Base-by-base conservation (phyloP, 2,329 filamentous ascomycete species). In the Pseudopithomyces maydicus region DNA sequence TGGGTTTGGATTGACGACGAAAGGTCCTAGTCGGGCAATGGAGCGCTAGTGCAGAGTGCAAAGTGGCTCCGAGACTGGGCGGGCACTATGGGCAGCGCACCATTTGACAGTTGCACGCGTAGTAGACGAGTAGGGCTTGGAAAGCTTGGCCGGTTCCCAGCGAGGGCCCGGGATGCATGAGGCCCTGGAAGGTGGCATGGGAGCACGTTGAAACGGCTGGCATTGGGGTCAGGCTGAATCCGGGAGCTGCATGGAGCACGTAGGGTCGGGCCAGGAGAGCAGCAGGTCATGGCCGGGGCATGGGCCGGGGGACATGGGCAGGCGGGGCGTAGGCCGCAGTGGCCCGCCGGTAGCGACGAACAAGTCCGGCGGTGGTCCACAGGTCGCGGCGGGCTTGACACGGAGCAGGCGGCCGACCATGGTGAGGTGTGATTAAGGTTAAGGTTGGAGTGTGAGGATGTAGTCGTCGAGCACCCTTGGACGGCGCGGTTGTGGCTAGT, bases 371-470 rank as follows among this genome's bases (percentile, higher is more conserved):
- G 14, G 29, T 33, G 29, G 19, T 36, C 23, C 29, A 29, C 19
- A n/a, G 32, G 35, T 15, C 5, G 32, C 38, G 8, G 50, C 32
- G 29, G 20, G 32, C 19, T 23, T 32, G 50, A 38, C 29, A 33
- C 35, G 33, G 43, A 23, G 52, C n/a, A 22, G 52, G 32, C 51
- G 52, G 33, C 11, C 51, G 52, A 20, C 11, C 11, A 2, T 47
- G 44, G 35, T 45, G 55, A 57, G 45, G 55, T 57, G 44, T 57
- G 50, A 57, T 45, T 57, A 57, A 57, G 55, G 50, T 57, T 57
- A 57, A 54, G 45, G 55, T 57, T 57, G 39, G 44, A 22, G 23
- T 33, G 45, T 29, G 44, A 52, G 33, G 26, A 45, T 57, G 45
- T 29, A 45, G 39, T n/a, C 45, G 29, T 35, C 45, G 32, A 53